These are phyloP conservation scores for Talaromyces sp. DNA, from an alignment of 2,329 filamentous ascomycete genomes.

Conservation along the genomic window DNA sequence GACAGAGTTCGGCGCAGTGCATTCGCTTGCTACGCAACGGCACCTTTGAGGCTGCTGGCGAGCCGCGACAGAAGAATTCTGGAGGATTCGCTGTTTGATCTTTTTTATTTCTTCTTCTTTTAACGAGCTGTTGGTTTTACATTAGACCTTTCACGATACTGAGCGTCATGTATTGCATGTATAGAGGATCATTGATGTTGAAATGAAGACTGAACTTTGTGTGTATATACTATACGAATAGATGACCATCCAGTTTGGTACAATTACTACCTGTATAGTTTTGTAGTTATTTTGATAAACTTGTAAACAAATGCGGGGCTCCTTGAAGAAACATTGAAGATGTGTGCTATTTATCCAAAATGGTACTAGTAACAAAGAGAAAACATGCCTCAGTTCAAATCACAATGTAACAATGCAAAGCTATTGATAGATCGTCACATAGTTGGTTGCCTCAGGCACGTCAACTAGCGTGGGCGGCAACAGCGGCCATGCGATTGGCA, in stretches of 20 bases:
- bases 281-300: no score
- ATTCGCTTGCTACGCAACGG: constrained; percentile 59
- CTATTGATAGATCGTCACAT: no score
- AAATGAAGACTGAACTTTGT: not conserved
- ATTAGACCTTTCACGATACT: not conserved
- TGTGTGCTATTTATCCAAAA: no score
- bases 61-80: constrained; percentile 69
- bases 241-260: no score
- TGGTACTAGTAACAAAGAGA: no score
- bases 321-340: no score
- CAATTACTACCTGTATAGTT: no score
- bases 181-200: not conserved
- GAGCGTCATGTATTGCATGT: not conserved
- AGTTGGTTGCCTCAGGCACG: not conserved
- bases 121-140: not conserved
- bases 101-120: not conserved
- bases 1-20: constrained; percentile 66
- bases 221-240: no score
- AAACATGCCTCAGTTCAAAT: no score
- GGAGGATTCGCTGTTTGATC: constrained; percentile 49
- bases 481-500: not conserved
- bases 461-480: not conserved
- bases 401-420: no score
- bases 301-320: no score
- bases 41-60: constrained; percentile 71